These are phyloP conservation scores for Logfia minima DNA, from an alignment of 129 eudicot genomes.

Conservation along the genomic window DNA sequence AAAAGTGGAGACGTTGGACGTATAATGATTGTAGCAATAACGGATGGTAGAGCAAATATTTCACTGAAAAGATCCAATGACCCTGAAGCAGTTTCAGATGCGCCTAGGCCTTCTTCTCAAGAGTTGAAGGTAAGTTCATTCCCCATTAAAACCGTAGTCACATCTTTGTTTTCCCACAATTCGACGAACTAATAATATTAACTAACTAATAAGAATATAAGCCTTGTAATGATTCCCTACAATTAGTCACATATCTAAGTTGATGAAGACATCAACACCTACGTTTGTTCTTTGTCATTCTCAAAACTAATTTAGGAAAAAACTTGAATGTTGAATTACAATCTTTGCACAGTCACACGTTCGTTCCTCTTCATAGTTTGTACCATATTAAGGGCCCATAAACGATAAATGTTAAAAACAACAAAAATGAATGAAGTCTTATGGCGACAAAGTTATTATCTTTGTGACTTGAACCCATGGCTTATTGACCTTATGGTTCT, in stretches of 20 bases:
- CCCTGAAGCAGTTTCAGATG: conserved; percentile 67
- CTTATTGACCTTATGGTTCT: not conserved
- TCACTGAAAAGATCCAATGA: conserved; percentile 92
- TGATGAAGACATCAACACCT: not conserved
- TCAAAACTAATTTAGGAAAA: not conserved
- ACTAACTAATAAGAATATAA: too few species aligned
- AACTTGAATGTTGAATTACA: too few species aligned
- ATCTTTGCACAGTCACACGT: not conserved
- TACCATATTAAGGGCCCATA: not conserved
- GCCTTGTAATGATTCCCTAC: not conserved
- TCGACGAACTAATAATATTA: not conserved
- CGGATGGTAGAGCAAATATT: conserved; percentile 96
- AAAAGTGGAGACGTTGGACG: conserved; percentile 99
- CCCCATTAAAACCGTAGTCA: not conserved
- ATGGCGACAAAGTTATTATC: not conserved
- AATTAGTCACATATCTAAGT: not conserved
- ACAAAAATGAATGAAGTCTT: not conserved
- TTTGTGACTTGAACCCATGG: not conserved
- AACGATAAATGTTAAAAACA: not conserved
- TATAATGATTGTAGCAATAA: conserved; percentile 91
- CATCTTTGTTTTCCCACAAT: not conserved
- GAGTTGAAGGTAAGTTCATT: conserved; percentile 66
- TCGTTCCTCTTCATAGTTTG: not conserved
- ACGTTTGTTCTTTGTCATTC: not conserved
- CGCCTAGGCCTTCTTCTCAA: conserved; percentile 77